phyloP scores from a whole-genome alignment of 2,329 filamentous ascomycete genomes.

The Epichloe festucae region DNA sequence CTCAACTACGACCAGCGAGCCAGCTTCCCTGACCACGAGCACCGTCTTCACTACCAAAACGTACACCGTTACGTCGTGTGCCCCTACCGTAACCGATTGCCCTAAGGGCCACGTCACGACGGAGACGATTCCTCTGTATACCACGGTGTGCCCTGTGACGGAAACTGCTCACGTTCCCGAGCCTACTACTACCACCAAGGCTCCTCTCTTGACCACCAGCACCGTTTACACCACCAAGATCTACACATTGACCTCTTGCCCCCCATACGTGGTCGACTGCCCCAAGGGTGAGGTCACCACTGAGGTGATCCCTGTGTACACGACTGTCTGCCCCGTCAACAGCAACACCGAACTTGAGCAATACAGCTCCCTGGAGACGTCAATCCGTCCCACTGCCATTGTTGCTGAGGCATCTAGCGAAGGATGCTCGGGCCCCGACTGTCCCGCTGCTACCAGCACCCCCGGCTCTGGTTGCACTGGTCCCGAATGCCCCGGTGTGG shows the following conservation, averaged over 20 bases:
- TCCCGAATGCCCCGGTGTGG: too few species aligned
- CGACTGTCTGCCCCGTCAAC: slow-evolving; percentile 1
- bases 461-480: too few species aligned
- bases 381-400: slow-evolving; percentile 9
- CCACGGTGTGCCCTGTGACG: slow-evolving; percentile 25
- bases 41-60: slow-evolving; percentile 41
- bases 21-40: slow-evolving; percentile 7
- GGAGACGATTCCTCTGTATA: slow-evolving; percentile 20
- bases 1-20: slow-evolving; percentile 4
- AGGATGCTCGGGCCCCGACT: slow-evolving; percentile 14
- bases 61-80: slow-evolving; percentile 42
- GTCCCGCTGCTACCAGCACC: slow-evolving; percentile 7
- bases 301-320: slow-evolving; percentile 3
- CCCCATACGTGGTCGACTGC: slow-evolving; percentile 26
- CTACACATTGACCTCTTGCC: slow-evolving; percentile 39
- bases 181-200: slow-evolving; percentile 5
- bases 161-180: slow-evolving; percentile 7
- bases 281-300: slow-evolving; percentile 10
- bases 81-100: slow-evolving; percentile 37
- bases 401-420: slow-evolving; percentile 12
- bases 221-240: slow-evolving; percentile 23
- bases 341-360: slow-evolving; percentile 1
- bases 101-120: slow-evolving; percentile 20
- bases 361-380: slow-evolving; percentile 7
- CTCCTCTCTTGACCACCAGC: slow-evolving; percentile 3